Conservation (phyloP, 768 basidiomycete genomes). For the Royoungia palumana region DNA sequence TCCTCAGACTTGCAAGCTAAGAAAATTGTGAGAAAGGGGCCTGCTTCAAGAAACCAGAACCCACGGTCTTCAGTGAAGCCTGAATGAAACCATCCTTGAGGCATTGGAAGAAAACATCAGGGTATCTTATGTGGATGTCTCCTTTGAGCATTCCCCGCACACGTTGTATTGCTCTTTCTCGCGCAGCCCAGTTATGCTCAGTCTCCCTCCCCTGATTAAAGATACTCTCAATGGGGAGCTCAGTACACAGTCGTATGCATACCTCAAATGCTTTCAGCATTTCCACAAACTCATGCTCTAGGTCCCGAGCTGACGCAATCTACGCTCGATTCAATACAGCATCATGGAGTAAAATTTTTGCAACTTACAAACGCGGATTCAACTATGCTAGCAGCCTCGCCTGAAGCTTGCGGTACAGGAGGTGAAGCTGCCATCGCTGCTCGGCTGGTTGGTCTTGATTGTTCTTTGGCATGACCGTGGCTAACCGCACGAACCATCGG, state of each 20-base stretch:
- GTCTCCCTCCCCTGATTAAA: constrained; percentile 84
- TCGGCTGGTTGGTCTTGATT: constrained; percentile 59
- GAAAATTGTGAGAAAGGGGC: background rate
- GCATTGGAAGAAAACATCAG: constrained; percentile 68
- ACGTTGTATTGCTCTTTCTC: constrained; percentile 72
- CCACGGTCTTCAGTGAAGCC: constrained; percentile 79
- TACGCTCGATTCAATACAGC: constrained; percentile 26
- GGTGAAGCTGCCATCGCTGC: constrained; percentile 44
- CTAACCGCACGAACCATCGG: constrained; percentile 45
- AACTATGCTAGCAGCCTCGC: constrained; percentile 46
- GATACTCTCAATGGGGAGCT: background rate
- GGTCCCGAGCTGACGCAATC: constrained; percentile 82
- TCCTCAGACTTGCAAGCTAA: constrained; percentile 85
- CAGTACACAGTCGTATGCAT: constrained; percentile 13
- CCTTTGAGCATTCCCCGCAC: constrained; percentile 91
- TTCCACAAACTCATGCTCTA: constrained; percentile 78
- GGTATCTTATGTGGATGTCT: constrained; percentile 70
- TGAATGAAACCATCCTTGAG: constrained; percentile 80
- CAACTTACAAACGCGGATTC: constrained; percentile 66
- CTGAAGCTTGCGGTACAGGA: constrained; percentile 39
- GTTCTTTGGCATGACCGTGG: constrained; percentile 47
- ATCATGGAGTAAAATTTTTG: background rate
- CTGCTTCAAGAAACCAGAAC: constrained; percentile 24
- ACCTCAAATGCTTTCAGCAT: constrained; percentile 86
- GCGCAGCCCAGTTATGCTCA: constrained; percentile 89